These are phyloP conservation scores for Ustilago bromivora DNA, from an alignment of 1,284 basidiomycete genomes.

Conservation along the genomic window DNA sequence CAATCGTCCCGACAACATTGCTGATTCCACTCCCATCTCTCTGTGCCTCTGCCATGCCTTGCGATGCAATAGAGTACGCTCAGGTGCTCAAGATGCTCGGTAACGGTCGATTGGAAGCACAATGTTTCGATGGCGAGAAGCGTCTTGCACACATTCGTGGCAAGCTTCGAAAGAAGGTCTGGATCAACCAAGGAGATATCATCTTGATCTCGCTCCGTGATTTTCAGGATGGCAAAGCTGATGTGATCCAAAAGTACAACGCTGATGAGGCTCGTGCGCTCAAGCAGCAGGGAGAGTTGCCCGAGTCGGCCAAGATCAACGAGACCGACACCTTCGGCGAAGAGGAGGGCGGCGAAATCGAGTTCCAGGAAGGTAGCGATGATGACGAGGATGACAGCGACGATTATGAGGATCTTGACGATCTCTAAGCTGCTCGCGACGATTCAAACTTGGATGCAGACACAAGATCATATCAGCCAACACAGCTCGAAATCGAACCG, in stretches of 20 bases:
- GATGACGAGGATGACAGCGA: constrained; percentile 66
- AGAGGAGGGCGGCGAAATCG: constrained; percentile 74
- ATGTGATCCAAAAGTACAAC: constrained; percentile 99
- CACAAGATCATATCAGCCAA: not conserved
- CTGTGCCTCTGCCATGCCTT: constrained; percentile 2
- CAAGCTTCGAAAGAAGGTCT: constrained; percentile 99
- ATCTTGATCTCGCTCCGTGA: constrained; percentile 95
- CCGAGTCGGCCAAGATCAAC: constrained; percentile 98
- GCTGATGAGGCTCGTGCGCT: constrained; percentile 89
- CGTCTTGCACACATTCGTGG: constrained; percentile 97
- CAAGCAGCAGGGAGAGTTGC: constrained; percentile 97
- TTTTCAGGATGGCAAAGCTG: constrained; percentile 99
- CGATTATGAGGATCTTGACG: constrained; percentile 63
- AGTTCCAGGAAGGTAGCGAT: constrained; percentile 69
- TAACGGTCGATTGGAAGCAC: constrained; percentile 95
- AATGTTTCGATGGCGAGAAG: constrained; percentile 99
- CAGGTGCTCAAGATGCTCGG: constrained; percentile 99
- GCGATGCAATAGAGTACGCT: constrained; percentile 81
- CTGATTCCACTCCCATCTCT: not conserved
- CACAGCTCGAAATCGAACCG: too few relatives aligned
- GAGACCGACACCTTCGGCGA: constrained; percentile 94
- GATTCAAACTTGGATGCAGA: not conserved
- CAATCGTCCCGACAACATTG: not conserved
- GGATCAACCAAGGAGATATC: constrained; percentile 99
- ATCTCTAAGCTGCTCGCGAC: constrained; percentile 43